These are phyloP conservation scores for Akanthomyces dipterigenus DNA, from an alignment of 2,329 filamentous ascomycete species.

Conservation along the genomic window DNA sequence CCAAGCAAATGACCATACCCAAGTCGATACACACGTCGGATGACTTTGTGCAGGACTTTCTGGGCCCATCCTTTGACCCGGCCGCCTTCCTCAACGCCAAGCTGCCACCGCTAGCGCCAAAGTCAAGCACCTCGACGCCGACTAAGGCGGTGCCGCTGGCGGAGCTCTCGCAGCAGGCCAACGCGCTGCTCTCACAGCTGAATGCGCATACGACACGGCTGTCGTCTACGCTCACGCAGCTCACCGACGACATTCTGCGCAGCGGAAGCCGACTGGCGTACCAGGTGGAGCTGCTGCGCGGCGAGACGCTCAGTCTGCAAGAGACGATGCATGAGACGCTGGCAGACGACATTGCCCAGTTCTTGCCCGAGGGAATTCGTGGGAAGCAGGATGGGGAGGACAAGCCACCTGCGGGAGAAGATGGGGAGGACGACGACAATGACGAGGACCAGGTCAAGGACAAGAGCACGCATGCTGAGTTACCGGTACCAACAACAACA, in stretches of 20 bases:
- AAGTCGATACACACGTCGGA: conserved; percentile 62
- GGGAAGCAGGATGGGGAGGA: conserved; percentile 13
- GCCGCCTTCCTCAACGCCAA: conserved; percentile 77
- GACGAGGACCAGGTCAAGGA: conserved; percentile 14
- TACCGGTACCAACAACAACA: background rate
- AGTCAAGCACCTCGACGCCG: conserved; percentile 20
- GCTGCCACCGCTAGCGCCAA: conserved; percentile 59
- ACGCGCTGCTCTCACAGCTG: conserved; percentile 78
- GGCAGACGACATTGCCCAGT: conserved; percentile 63
- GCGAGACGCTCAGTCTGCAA: conserved; percentile 73
- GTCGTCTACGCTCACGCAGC: conserved; percentile 72
- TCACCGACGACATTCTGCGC: conserved; percentile 91
- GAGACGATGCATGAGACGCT: conserved; percentile 71
- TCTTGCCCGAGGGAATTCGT: conserved; percentile 52
- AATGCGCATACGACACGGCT: conserved; percentile 82
- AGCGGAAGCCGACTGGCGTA: conserved; percentile 85
- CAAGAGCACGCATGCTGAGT: background rate
- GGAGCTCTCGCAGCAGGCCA: conserved; percentile 74
- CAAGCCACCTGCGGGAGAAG: conserved; percentile 20
- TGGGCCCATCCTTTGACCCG: conserved; percentile 71
- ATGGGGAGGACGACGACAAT: background rate
- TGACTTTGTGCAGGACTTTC: conserved; percentile 66
- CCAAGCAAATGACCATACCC: conserved; percentile 34
- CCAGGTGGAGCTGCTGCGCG: conserved; percentile 87
- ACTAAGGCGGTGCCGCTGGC: conserved; percentile 51